These are phyloP conservation scores for Trichoderma sp. DNA, from an alignment of 2,329 filamentous ascomycete species.

Conservation along the genomic window DNA sequence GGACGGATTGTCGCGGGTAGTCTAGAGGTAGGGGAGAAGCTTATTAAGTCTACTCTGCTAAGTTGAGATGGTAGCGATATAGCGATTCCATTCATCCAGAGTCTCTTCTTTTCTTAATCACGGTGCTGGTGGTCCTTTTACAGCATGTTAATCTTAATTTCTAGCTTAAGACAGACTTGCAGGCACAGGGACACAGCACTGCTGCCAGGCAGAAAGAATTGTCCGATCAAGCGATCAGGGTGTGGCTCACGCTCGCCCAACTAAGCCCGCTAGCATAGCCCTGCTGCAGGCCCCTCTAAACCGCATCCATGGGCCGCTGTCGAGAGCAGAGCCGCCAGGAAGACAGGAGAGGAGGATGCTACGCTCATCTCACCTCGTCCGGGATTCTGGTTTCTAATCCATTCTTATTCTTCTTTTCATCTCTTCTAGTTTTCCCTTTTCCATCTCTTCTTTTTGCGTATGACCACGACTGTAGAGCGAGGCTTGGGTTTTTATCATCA, in stretches of 20 bases:
- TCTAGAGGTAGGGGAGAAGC: not conserved
- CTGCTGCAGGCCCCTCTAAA: not conserved
- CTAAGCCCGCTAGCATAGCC: not conserved
- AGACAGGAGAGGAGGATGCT: not conserved
- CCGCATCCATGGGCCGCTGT: not conserved
- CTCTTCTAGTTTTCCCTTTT: not conserved
- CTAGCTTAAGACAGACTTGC: not conserved
- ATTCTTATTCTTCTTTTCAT: conserved; percentile 12
- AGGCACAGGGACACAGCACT: no score
- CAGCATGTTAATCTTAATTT: not conserved
- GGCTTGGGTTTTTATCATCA: not conserved
- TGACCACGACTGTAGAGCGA: not conserved
- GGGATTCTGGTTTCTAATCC: not conserved
- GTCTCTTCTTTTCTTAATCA: not conserved
- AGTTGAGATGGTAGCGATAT: not conserved
- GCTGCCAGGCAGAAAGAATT: not conserved
- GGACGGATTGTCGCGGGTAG: not conserved
- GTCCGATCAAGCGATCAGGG: not conserved
- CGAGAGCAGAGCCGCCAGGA: not conserved
- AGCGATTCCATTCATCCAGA: not conserved
- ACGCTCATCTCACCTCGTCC: not conserved
- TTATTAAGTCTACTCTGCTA: not conserved
- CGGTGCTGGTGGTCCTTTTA: not conserved
- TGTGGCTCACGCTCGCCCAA: not conserved
- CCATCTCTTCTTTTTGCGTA: not conserved